Evolutionary conservation across 1,284 basidiomycete species (phyloP).

Genomic region (Hymenochaete sp.): DNA sequence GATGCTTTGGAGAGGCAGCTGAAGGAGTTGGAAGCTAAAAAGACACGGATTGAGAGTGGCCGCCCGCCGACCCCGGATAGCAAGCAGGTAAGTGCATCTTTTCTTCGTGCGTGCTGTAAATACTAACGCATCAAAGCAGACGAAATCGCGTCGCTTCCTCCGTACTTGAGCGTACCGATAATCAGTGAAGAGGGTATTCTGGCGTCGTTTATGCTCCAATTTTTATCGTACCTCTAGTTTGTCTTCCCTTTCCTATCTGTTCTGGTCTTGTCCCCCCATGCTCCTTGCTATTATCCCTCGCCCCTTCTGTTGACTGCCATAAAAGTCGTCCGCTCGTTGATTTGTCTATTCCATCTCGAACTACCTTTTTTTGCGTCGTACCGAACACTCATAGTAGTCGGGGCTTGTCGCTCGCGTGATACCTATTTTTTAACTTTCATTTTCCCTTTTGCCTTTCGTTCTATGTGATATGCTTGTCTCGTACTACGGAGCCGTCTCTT

Average conservation of each 20-base stretch:
- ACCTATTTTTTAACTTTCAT: conserved; percentile 17
- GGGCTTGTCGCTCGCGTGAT: too few relatives aligned
- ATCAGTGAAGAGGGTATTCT: conserved; percentile 10
- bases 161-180: too few relatives aligned
- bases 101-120: too few relatives aligned
- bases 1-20: conserved; percentile 97
- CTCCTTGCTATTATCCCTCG: conserved; percentile 5
- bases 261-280: neutral
- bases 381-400: too few relatives aligned
- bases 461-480: conserved; percentile 14
- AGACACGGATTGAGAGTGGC: conserved; percentile 90
- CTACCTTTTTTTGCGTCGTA: conserved; percentile 9
- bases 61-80: conserved; percentile 94
- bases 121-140: too few relatives aligned
- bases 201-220: conserved; percentile 2
- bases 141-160: too few relatives aligned
- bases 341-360: conserved; percentile 2
- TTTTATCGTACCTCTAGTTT: neutral
- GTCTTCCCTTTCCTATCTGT: conserved; percentile 18
- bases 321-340: conserved; percentile 17
- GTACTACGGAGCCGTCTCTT: too few relatives aligned
- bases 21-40: conserved; percentile 94
- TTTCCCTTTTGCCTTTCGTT: conserved; percentile 13
- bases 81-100: conserved; percentile 45
- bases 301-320: conserved; percentile 8